A percentile compares a stretch with the other conserved stretches of the same genome.
These are phyloP conservation scores for Prunus dulcis DNA, from an alignment of 306 rosid species.

Conservation along the genomic window DNA sequence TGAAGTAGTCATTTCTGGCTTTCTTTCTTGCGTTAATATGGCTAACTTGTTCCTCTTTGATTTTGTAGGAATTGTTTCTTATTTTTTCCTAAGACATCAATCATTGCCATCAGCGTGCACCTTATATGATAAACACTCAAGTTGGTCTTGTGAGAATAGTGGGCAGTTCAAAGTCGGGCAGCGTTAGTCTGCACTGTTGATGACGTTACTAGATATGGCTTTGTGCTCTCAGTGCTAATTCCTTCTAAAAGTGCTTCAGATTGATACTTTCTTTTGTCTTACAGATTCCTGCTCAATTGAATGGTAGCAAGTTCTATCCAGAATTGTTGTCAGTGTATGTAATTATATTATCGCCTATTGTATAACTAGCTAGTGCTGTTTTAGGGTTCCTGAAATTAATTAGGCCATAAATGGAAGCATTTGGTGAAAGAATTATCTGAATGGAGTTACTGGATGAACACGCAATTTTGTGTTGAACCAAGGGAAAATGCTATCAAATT, in stretches of 20 bases:
- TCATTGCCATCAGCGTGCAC: neutral
- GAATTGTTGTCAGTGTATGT: neutral
- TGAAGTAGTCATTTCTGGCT: neutral
- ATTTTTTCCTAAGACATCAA: neutral
- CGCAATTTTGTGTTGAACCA: constrained; percentile 30
- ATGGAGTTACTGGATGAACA: constrained; percentile 35
- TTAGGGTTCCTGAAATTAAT: constrained; percentile 11
- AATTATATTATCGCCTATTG: neutral
- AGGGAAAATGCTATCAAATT: constrained; percentile 42
- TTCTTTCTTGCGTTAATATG: neutral
- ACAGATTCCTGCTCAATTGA: neutral
- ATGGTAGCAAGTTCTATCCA: neutral
- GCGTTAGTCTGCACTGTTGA: constrained; percentile 11
- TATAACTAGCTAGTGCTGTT: neutral
- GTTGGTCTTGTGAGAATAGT: constrained; percentile 12
- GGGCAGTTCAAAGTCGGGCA: constrained; percentile 1
- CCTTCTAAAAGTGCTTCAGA: constrained; percentile 3
- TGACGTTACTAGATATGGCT: constrained; percentile 32
- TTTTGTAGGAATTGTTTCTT: constrained; percentile 17
- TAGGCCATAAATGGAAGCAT: constrained; percentile 28
- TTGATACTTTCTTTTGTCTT: neutral
- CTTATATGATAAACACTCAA: neutral
- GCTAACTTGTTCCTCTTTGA: neutral
- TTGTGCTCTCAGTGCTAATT: neutral
- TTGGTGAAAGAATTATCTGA: constrained; percentile 12